phyloP scores from a whole-genome alignment of 768 basidiomycete genomes.

The Tylopilus sp. region DNA sequence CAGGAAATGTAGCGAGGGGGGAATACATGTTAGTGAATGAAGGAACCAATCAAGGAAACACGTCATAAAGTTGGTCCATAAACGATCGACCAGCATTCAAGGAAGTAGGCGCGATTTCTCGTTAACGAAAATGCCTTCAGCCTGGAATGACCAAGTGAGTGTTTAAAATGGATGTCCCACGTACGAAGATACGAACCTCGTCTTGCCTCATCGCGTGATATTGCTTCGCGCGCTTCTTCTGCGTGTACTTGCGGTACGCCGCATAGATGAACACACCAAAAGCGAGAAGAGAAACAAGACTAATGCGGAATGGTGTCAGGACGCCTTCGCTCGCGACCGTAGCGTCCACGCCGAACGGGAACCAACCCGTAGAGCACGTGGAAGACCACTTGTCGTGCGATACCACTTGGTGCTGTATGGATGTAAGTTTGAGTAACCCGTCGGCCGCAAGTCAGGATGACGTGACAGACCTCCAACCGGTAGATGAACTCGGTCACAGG shows the following conservation, averaged over 20 bases:
- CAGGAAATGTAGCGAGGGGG: not conserved
- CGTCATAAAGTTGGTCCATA: not conserved
- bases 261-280: constrained; percentile 12
- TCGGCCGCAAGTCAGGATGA: no score
- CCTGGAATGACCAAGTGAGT: not conserved
- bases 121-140: constrained; percentile 4
- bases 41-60: not conserved
- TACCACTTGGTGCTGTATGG: constrained; percentile 35
- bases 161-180: not conserved
- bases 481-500: constrained; percentile 83
- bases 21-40: not conserved
- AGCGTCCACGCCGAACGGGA: constrained; percentile 16
- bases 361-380: constrained; percentile 34
- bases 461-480: constrained; percentile 60
- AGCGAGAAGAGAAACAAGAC: constrained; percentile 7
- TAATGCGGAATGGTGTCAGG: not conserved
- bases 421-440: not conserved
- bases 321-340: not conserved
- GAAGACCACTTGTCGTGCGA: constrained; percentile 39
- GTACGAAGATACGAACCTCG: constrained; percentile 7
- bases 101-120: constrained; percentile 27
- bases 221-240: constrained; percentile 9
- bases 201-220: not conserved
- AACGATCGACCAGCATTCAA: constrained; percentile 5
- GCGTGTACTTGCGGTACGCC: constrained; percentile 11